Evolutionary conservation across 257 asterid species (phyloP), one percentile per base, ranked within the genome.

Genomic region (Vinca minor): DNA sequence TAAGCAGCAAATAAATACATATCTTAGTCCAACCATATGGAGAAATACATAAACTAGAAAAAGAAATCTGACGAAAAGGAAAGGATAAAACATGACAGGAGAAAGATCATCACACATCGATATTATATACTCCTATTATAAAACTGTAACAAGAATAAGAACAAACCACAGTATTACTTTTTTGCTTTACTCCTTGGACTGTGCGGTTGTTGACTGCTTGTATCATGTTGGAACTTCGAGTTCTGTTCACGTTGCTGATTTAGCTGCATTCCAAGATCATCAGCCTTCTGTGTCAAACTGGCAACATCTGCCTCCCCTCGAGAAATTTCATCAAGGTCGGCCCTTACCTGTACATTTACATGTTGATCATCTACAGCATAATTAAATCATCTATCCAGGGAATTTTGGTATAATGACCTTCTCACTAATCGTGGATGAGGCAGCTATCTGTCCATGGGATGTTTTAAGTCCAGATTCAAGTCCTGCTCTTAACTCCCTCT

Each of bases 391-490:
- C 67, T 67, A 52, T 1, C 69, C 29, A 31, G 32, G 62, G 38
- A 32, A n/a, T 64, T 64, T 62, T 55, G 12, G 21, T 69, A 62
- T 50, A 58, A 59, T 61, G 56, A 89, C 99, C 97, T 77, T 81
- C 62, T 82, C 92, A 63, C 82, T 88, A 57, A 81, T 67, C 48
- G 73, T 70, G 59, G 88, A 68, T 53, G 96, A 77, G 74, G 64
- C 48, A 42, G 80, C 65, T 26, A 57, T 69, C 63, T 81, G 73
- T 66, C 84, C 63, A 55, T 79, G 80, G 42, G 91, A 72, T 66
- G 74, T 73, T 81, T 58, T 68, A 55, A 81, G 88, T 57, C 81
- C 85, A 76, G 84, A 82, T 82, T 87, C 96, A 31, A 93, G 89
- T 62, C 81, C 83, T 42, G 69, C 65, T 78, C 82, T 89, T 76